phyloP scores from a whole-genome alignment of 2,329 filamentous ascomycete genomes.

The Metarhizium brunneum region DNA sequence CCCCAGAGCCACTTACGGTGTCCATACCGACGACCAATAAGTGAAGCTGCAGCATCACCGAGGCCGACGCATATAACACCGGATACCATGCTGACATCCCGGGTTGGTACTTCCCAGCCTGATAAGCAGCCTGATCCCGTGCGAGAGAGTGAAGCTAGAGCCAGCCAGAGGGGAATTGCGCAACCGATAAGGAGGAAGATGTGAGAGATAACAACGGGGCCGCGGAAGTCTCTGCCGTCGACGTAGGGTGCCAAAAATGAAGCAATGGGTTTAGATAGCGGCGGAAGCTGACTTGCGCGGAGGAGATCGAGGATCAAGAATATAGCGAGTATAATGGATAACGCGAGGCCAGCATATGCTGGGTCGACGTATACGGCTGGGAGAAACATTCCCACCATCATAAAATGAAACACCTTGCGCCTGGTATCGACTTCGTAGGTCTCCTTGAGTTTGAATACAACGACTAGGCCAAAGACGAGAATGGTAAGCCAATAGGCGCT shows the following conservation, averaged over 20 bases:
- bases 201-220: conserved; percentile 90
- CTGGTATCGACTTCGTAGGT: conserved; percentile 90
- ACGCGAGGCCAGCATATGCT: conserved; percentile 67
- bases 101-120: conserved; percentile 66
- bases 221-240: conserved; percentile 84
- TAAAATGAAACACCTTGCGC: conserved; percentile 95
- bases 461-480: conserved; percentile 59
- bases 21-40: conserved; percentile 81
- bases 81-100: conserved; percentile 83
- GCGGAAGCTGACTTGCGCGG: conserved; percentile 82
- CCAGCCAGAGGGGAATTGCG: conserved; percentile 88
- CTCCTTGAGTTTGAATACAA: conserved; percentile 65
- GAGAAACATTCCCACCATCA: conserved; percentile 94
- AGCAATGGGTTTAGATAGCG: conserved; percentile 76
- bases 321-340: conserved; percentile 69
- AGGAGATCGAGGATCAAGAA: conserved; percentile 87
- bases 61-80: conserved; percentile 92
- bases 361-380: conserved; percentile 83
- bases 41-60: conserved; percentile 84
- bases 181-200: conserved; percentile 94
- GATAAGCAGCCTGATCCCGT: conserved; percentile 43
- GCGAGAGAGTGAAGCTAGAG: conserved; percentile 60
- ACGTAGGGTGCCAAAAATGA: conserved; percentile 87
- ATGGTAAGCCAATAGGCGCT: conserved; percentile 64
- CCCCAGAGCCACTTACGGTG: conserved; percentile 92